phyloP scores from a whole-genome alignment of 2,329 filamentous ascomycete species.

The Pyricularia sp. region DNA sequence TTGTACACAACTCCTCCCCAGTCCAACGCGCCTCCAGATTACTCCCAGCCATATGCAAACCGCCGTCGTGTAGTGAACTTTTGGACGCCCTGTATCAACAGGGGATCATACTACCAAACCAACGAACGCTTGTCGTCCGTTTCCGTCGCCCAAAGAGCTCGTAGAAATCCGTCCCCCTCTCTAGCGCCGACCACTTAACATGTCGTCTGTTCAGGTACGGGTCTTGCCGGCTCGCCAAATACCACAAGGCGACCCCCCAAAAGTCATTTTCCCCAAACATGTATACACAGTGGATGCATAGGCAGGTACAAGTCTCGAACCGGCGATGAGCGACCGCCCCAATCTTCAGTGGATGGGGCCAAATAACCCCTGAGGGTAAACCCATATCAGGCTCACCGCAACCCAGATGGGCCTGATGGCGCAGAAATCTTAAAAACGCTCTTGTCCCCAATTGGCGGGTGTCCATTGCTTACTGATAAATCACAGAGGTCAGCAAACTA shows the following conservation, averaged over 20 bases:
- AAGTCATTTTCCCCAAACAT: neutral
- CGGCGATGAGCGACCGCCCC: neutral
- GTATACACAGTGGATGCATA: neutral
- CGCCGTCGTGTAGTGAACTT: neutral
- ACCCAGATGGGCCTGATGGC: neutral
- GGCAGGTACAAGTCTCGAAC: neutral
- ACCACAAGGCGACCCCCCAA: neutral
- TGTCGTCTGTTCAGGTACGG: neutral
- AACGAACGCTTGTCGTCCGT: neutral
- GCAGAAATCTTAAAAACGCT: neutral
- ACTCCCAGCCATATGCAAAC: neutral
- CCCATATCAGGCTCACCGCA: neutral
- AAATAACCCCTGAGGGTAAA: neutral
- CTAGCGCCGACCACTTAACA: neutral
- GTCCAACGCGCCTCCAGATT: neutral
- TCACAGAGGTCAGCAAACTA: slow-evolving; percentile 1
- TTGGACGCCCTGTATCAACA: neutral
- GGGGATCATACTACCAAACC: neutral
- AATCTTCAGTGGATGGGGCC: neutral
- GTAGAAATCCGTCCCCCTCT: neutral
- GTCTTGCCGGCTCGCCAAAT: neutral
- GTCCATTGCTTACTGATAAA: slow-evolving; percentile 2
- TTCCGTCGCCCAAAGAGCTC: neutral
- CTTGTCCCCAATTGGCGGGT: neutral
- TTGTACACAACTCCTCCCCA: neutral